Percentiles rank a stretch among this genome's conserved stretches.
Conservation (phyloP, 2,329 filamentous ascomycete genomes). For the Pezicula rhizophila region DNA sequence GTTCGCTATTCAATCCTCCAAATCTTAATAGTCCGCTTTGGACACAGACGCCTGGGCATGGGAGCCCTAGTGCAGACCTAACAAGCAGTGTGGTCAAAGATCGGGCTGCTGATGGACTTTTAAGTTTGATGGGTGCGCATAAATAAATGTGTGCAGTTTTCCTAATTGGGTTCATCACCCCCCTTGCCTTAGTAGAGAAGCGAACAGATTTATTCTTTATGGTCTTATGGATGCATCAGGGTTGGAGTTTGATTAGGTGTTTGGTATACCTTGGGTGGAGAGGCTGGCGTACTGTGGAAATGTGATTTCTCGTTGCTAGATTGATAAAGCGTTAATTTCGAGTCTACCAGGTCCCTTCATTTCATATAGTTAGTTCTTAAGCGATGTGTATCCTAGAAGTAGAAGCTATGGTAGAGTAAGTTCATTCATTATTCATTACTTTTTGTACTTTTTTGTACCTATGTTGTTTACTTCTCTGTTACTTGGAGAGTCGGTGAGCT, state of each 20-base stretch:
- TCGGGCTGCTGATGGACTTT: constrained; percentile 45
- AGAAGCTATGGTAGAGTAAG: no score
- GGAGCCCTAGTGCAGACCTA: constrained; percentile 24
- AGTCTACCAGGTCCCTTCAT: no score
- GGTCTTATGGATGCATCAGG: not conserved
- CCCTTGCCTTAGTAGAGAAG: not conserved
- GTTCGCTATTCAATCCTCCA: constrained; percentile 5
- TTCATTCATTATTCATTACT: no score
- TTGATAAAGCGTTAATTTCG: no score
- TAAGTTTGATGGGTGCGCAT: constrained; percentile 28
- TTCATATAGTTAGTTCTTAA: no score
- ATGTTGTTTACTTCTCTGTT: no score
- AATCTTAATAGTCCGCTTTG: not conserved
- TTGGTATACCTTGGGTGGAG: no score
- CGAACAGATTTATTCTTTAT: not conserved
- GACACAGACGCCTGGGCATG: not conserved
- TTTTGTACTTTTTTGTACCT: no score
- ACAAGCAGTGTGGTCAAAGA: constrained; percentile 42
- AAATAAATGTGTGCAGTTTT: not conserved
- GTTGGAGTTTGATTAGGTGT: not conserved
- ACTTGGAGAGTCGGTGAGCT: no score
- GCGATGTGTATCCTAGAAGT: no score
- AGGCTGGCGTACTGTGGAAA: no score
- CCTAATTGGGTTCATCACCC: not conserved
- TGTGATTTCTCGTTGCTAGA: no score